A percentile compares a stretch with the other conserved stretches of the same genome.
phyloP scores from a whole-genome alignment of 306 rosid species.

The Hippophae tibetana region DNA sequence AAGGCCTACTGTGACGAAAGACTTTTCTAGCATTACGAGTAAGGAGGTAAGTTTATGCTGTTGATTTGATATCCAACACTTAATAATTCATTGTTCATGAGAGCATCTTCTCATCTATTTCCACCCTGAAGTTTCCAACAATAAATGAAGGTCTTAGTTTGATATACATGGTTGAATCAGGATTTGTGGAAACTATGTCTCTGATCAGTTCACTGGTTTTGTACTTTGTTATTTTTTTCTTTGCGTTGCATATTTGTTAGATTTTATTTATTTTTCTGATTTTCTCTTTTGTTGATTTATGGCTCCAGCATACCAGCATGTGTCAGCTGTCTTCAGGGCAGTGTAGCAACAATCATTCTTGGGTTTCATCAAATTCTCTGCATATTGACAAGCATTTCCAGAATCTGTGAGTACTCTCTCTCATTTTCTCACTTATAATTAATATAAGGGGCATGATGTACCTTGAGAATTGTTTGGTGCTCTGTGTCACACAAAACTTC shows the following conservation, averaged over 20 bases:
- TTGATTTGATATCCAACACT: too few species aligned
- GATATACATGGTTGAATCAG: background rate
- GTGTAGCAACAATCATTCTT: constrained; percentile 28
- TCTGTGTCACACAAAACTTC: too few species aligned
- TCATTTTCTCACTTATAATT: constrained; percentile 13
- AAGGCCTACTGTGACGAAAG: constrained; percentile 42
- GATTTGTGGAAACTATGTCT: constrained; percentile 8
- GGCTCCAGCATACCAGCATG: constrained; percentile 44
- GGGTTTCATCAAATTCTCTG: constrained; percentile 30
- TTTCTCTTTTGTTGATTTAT: too few species aligned
- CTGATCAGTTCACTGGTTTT: constrained; percentile 2
- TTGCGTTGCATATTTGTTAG: too few species aligned
- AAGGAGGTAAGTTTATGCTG: constrained; percentile 36
- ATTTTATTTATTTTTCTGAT: too few species aligned
- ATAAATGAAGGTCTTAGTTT: background rate
- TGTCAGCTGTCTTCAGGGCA: constrained; percentile 59
- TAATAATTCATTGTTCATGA: too few species aligned
- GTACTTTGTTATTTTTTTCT: background rate
- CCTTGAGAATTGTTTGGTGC: too few species aligned
- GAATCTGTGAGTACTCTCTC: constrained; percentile 55
- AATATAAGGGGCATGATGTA: background rate
- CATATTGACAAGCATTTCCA: constrained; percentile 64
- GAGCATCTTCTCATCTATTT: background rate
- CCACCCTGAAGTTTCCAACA: too few species aligned
- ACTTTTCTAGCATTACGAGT: constrained; percentile 19